Percentiles rank a stretch among this genome's conserved stretches.
phyloP scores from a whole-genome alignment of 257 asterid genomes.

The Capsicum pubescens region DNA sequence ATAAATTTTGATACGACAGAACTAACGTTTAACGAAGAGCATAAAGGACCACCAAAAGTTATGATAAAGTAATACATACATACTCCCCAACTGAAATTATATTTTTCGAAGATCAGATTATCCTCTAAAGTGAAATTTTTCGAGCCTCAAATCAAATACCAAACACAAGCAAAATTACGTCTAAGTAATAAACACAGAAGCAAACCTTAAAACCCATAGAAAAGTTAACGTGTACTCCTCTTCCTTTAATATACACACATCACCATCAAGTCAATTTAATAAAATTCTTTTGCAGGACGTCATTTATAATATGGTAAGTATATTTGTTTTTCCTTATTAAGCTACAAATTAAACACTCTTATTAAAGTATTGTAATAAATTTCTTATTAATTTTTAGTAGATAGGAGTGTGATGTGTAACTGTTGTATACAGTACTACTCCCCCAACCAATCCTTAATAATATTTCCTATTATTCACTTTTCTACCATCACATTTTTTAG shows the following conservation, averaged over 20 bases:
- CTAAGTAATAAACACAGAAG: background rate
- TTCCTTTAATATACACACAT: background rate
- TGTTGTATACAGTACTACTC: constrained; percentile 37
- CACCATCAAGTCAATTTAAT: constrained; percentile 19
- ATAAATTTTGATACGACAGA: too few relatives aligned
- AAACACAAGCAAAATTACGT: too few relatives aligned
- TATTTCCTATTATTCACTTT: constrained; percentile 43
- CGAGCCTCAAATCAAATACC: too few relatives aligned
- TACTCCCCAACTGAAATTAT: too few relatives aligned
- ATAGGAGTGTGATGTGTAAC: constrained; percentile 62
- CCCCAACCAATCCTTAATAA: constrained; percentile 43
- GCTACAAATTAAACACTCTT: background rate
- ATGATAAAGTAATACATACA: too few relatives aligned
- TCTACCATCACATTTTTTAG: constrained; percentile 29
- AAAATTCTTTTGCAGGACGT: constrained; percentile 31
- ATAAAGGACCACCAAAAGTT: too few relatives aligned
- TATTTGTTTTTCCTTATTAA: constrained; percentile 29
- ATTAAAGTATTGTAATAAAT: background rate
- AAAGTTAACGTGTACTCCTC: constrained; percentile 14
- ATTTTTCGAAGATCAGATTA: too few relatives aligned
- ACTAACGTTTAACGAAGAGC: too few relatives aligned
- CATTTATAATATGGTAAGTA: constrained; percentile 21
- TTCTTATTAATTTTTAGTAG: constrained; percentile 31
- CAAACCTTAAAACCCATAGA: background rate
- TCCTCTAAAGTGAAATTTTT: too few relatives aligned